Evolutionary conservation across 768 basidiomycete species (phyloP), one percentile per base, ranked within the genome.

Genomic region (Rhodocollybia butyracea): DNA sequence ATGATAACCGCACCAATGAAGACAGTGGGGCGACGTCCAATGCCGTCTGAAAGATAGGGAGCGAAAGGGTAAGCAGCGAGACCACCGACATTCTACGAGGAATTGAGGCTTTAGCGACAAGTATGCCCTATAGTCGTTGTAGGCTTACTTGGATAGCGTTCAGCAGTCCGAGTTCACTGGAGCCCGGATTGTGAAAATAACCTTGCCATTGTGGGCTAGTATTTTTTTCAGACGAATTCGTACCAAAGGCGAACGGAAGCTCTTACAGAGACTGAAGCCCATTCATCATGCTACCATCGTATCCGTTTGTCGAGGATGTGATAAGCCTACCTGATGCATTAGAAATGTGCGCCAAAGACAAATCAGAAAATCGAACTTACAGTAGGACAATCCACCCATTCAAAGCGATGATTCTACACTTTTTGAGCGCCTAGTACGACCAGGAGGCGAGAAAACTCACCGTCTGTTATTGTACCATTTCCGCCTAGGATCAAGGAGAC

Each of bases 261-360:
- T 12, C 27, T 29, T 19, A 53, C 57, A 90, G 73, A 43, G 81
- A 80, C 68, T 91, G 89, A 39, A 91, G 74, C 66, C 85, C 86
- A 69, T 90, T 89, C 87, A 89, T 87, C 82, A 89, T 83, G 66
- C 81, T 84, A 57, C 86, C 85, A 63, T 89, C 88, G 64, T 84
- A 89, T 50, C 88, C 88, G 66, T 83, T 87, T 46, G 84, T 87
- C 13, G 85, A 86, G 24, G 87, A 88, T 11, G 87, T 89, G 64
- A 89, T 85, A 59, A 89, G 81, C 46, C 85, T 86, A 52, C 21
- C 51, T 21, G 46, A 26, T 46, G 6, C 15, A 12, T 15, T 58
- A n/a, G 13, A 30, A 34, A 15, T 3, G 29, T 11, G 12, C 8
- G 31, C 60, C 54, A 41, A 51, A 32, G n/a, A 11, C 48, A 19